Base-by-base conservation (phyloP, 2,329 filamentous ascomycete genomes). In the Calonectria hawksworthii region DNA sequence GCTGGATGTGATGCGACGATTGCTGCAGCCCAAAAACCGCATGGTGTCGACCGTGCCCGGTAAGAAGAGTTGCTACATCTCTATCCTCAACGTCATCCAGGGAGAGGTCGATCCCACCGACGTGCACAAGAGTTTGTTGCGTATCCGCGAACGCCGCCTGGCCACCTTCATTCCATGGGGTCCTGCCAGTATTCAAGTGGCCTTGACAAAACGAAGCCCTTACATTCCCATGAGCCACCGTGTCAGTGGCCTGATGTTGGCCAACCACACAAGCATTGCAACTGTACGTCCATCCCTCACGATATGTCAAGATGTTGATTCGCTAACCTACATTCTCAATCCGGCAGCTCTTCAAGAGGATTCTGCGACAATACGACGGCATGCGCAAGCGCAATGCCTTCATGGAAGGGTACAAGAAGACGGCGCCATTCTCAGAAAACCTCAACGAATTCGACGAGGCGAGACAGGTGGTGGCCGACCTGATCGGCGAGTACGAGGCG, bases 131-230 rank as follows among this genome's bases (percentile, higher is more conserved):
- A 99, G 96, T 78, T 89, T 99, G 73, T 92, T 99, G 73, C 95
- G 97, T 78, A 99, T 99, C 83, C 94, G 97, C 65, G 97, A 99
- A 88, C 94, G 97, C 65, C 93, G 95, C 74, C 90, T 99, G 69
- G 98, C 97, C 13, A 98, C 95, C 0, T 99, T 99, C 83, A 99
- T 99, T 77, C 97, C 98, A 13, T 99, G 97, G 97, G 97, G 97
- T 0, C 97, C 97, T 1, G 97, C 97, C 34, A 98, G 95, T 83
- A 99, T 99, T 78, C 97, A 99, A 86, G 97, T 99, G 16, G 98
- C 97, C 4, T 87, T 99, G 76, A 98, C 97, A 2, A 98, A 98
- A 88, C 95, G 98, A 83, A 98, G 96, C 52, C 98, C 98, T 1
- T 99, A 99, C 83, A 94, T 98, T 52, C 94, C 95, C 70, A 98